Evolutionary conservation across 495 filamentous ascomycete species (phyloP).

Genomic region (Penicillium canariense): DNA sequence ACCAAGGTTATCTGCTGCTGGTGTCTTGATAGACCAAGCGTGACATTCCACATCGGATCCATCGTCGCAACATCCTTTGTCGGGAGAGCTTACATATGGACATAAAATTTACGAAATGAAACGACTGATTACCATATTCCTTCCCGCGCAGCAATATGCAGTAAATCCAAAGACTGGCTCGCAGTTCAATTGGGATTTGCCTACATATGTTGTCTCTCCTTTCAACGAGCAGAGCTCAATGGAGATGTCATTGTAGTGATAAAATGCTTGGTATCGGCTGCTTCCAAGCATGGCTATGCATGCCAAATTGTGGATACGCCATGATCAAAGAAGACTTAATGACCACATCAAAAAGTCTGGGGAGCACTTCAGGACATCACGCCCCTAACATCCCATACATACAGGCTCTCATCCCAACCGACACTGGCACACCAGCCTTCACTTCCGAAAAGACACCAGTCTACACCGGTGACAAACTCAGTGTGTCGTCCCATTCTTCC

Average conservation of each 20-base stretch:
- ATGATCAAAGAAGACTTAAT: background rate
- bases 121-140: slow-evolving; percentile 16
- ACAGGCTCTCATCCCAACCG: slow-evolving; percentile 88
- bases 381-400: slow-evolving; percentile 85
- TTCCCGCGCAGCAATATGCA: background rate
- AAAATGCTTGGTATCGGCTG: background rate
- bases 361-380: slow-evolving; percentile 48
- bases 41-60: background rate
- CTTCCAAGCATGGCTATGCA: background rate
- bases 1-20: background rate
- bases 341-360: background rate
- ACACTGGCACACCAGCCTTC: slow-evolving; percentile 94
- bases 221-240: background rate
- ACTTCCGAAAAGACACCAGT: slow-evolving; percentile 94
- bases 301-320: background rate
- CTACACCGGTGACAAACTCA: slow-evolving; percentile 95
- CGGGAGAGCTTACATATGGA: background rate
- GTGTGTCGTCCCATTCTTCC: slow-evolving; percentile 89
- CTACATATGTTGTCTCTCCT: background rate
- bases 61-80: background rate
- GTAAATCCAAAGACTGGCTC: background rate
- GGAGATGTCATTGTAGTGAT: background rate
- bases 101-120: slow-evolving; percentile 26
- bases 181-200: too few relatives aligned
- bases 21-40: background rate